Evolutionary conservation across 164 flowering plant species (phyloP).

Genomic region (Vitis rotundifolia): DNA sequence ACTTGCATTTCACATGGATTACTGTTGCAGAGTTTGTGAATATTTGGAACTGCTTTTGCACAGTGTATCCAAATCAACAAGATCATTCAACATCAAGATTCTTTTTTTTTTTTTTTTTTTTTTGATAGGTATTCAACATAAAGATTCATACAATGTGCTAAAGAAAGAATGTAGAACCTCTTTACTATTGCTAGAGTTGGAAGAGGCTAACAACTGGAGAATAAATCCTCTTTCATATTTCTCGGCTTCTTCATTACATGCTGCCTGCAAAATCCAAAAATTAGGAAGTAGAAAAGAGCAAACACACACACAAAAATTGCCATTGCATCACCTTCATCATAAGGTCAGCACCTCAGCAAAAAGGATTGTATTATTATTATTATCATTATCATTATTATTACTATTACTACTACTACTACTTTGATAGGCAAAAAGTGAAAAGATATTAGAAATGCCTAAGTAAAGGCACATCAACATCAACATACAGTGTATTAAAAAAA

Average conservation of each 20-base stretch:
- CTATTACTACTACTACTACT: neutral
- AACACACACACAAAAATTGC: neutral
- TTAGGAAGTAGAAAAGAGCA: neutral
- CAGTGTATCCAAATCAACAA: too few relatives aligned
- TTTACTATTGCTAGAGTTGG: constrained; percentile 32
- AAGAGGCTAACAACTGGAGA: constrained; percentile 60
- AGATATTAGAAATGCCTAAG: too few relatives aligned
- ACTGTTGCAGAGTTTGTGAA: too few relatives aligned
- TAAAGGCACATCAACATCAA: too few relatives aligned
- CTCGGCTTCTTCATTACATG: constrained; percentile 67
- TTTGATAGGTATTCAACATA: too few relatives aligned
- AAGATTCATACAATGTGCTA: neutral
- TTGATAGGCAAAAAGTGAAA: neutral
- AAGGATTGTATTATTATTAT: too few relatives aligned
- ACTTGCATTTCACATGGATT: too few relatives aligned
- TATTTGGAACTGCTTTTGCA: too few relatives aligned
- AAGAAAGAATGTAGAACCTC: constrained; percentile 48
- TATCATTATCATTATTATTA: neutral
- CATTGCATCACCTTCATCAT: too few relatives aligned
- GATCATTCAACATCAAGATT: too few relatives aligned
- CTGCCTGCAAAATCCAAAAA: constrained; percentile 48
- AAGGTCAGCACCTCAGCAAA: too few relatives aligned
- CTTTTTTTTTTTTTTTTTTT: too few relatives aligned
- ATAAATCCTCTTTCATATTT: constrained; percentile 73
- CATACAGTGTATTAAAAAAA: neutral